These are phyloP conservation scores for Caloboletus inedulis DNA, from an alignment of 1,284 basidiomycete species.

Conservation along the genomic window DNA sequence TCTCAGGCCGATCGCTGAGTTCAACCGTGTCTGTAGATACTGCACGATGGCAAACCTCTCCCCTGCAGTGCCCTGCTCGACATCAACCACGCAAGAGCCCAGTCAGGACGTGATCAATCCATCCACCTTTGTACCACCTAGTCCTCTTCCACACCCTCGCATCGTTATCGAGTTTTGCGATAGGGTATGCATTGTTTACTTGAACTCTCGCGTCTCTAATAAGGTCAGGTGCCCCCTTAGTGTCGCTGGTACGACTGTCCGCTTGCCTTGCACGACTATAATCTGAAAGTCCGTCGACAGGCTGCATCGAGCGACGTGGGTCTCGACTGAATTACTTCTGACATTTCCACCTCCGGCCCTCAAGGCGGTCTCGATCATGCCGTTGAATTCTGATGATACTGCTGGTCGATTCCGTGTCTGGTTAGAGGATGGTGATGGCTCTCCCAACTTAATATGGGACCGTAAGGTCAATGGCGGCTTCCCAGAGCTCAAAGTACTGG, in stretches of 20 bases:
- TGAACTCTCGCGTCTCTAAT: neutral
- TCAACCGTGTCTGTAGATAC: neutral
- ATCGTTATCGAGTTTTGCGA: conserved; percentile 84
- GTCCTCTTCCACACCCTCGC: conserved; percentile 42
- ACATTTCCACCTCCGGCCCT: conserved; percentile 81
- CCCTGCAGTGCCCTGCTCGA: conserved; percentile 5
- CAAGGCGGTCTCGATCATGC: conserved; percentile 65
- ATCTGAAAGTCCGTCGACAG: conserved; percentile 37
- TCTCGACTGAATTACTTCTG: conserved; percentile 83
- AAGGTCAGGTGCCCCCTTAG: conserved; percentile 34
- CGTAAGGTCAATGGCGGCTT: conserved; percentile 86
- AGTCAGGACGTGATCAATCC: conserved; percentile 37
- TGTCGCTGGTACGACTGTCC: conserved; percentile 61
- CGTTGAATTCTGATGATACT: conserved; percentile 76
- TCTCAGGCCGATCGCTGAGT: neutral
- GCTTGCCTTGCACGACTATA: neutral
- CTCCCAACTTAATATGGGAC: conserved; percentile 64
- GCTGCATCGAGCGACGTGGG: conserved; percentile 86
- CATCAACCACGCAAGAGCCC: conserved; percentile 6
- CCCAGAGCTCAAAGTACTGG: conserved; percentile 83
- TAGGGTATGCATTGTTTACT: conserved; percentile 50
- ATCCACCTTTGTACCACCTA: conserved; percentile 59
- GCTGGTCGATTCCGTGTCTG: conserved; percentile 87
- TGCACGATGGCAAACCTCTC: conserved; percentile 16
- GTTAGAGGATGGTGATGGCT: conserved; percentile 50